Percentiles rank a stretch among this genome's conserved stretches.
Conservation (phyloP, 192 early-diverging fungal species). For the Dissophora globulifera region DNA sequence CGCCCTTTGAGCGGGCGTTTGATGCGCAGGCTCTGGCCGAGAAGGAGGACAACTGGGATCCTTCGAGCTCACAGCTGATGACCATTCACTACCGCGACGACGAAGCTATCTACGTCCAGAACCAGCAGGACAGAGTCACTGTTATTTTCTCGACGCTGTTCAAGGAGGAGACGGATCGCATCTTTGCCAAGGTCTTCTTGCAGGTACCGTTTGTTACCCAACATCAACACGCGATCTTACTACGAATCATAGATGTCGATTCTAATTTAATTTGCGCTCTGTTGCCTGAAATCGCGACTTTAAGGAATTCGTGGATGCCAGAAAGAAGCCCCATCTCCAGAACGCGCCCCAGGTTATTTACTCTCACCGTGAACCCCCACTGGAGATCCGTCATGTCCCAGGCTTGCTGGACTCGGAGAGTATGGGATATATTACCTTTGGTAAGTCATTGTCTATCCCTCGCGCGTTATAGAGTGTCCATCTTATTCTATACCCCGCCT, state of each 20-base stretch:
- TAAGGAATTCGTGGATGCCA: conserved; percentile 98
- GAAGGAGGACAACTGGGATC: conserved; percentile 74
- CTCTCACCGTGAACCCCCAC: conserved; percentile 89
- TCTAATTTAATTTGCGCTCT: not conserved
- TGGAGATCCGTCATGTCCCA: conserved; percentile 88
- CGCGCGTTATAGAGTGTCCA: no score
- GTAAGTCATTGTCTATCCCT: no score
- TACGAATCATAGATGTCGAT: no score
- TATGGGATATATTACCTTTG: conserved; percentile 96
- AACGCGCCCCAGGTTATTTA: conserved; percentile 98
- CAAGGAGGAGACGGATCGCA: conserved; percentile 96
- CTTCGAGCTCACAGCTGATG: conserved; percentile 81
- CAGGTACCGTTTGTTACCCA: conserved; percentile 74
- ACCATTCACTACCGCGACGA: conserved; percentile 92
- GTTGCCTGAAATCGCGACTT: not conserved
- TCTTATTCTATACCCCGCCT: not conserved
- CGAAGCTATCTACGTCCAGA: conserved; percentile 94
- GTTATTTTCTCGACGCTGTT: conserved; percentile 97
- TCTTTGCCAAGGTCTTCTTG: conserved; percentile 96
- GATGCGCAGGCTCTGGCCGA: conserved; percentile 80
- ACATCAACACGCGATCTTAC: no score
- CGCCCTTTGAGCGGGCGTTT: conserved; percentile 93
- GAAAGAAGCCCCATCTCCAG: conserved; percentile 86
- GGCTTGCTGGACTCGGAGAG: conserved; percentile 82
- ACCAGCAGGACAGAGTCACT: conserved; percentile 92